A percentile compares a stretch with the other conserved stretches of the same genome.
These are phyloP conservation scores for Diaporthe ampelina DNA, from an alignment of 2,329 filamentous ascomycete species.

Conservation along the genomic window DNA sequence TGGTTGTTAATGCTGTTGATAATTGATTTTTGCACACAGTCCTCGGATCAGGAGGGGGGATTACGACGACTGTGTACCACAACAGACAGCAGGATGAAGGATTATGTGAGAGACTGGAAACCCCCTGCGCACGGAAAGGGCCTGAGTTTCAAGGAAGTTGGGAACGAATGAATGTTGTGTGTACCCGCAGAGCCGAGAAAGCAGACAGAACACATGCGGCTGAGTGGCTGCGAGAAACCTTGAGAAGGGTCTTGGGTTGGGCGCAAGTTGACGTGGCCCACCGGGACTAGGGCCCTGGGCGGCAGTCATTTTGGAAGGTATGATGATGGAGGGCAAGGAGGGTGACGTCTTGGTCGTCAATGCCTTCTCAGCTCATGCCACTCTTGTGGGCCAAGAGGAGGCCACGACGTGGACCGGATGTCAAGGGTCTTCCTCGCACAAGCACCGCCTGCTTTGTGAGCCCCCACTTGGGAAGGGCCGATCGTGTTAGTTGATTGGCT, in stretches of 20 bases:
- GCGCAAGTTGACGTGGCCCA: constrained; percentile 20
- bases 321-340: constrained; percentile 13
- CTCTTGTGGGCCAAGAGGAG: constrained; percentile 18
- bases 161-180: not conserved
- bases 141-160: not conserved
- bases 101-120: constrained; percentile 4
- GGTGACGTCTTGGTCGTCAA: constrained; percentile 32
- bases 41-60: not conserved
- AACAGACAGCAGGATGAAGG: not conserved
- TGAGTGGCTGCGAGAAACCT: constrained; percentile 16
- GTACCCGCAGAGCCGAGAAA: not conserved
- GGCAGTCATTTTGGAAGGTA: constrained; percentile 1
- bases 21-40: not conserved
- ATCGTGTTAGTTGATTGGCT: constrained; percentile 33
- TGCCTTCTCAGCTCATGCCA: constrained; percentile 20
- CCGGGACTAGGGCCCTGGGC: constrained; percentile 23
- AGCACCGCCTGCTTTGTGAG: not conserved
- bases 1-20: not conserved
- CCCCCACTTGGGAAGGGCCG: constrained; percentile 17
- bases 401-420: constrained; percentile 19
- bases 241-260: not conserved
- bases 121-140: not conserved
- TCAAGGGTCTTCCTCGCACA: constrained; percentile 25
- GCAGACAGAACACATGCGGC: not conserved
- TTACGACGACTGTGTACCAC: not conserved